Conservation (phyloP, 2,329 filamentous ascomycete genomes). For the Phialophora chinensis region DNA sequence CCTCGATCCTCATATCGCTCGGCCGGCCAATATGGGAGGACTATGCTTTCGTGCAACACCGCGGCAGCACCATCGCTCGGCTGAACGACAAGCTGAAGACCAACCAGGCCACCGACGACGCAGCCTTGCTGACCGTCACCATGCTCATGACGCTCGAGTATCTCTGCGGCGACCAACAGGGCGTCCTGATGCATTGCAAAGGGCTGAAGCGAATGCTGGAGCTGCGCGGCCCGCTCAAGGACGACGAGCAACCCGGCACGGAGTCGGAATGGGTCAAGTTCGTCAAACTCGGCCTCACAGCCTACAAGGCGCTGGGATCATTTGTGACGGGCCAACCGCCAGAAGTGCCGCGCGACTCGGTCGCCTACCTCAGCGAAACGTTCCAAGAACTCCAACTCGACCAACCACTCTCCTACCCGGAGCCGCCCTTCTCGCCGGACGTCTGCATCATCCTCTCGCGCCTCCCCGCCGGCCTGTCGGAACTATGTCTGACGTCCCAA, state of each 20-base stretch:
- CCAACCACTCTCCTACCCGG: conserved; percentile 33
- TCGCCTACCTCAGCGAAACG: conserved; percentile 29
- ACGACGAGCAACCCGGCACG: conserved; percentile 12
- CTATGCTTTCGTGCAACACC: conserved; percentile 36
- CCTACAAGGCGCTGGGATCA: conserved; percentile 35
- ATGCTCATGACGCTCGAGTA: conserved; percentile 39
- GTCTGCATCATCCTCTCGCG: conserved; percentile 32
- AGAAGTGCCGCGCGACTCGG: conserved; percentile 27
- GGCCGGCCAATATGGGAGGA: conserved; percentile 33
- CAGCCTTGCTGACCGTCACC: conserved; percentile 32
- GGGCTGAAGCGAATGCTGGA: conserved; percentile 35
- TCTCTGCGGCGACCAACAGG: conserved; percentile 33
- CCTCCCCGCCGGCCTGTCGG: conserved; percentile 33
- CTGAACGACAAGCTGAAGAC: conserved; percentile 31
- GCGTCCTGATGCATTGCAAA: conserved; percentile 34
- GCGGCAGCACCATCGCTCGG: conserved; percentile 33
- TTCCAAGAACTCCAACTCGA: conserved; percentile 34
- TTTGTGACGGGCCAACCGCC: conserved; percentile 35
- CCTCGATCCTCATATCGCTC: conserved; percentile 34
- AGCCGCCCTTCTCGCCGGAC: conserved; percentile 32
- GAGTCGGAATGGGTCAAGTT: conserved; percentile 34
- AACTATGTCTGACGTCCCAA: conserved; percentile 30
- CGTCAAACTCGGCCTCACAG: conserved; percentile 32
- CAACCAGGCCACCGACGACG: conserved; percentile 27
- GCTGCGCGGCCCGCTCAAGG: conserved; percentile 28